Evolutionary conservation across 2,329 filamentous ascomycete genomes (phyloP).

Genomic region (Penicillium griseofulvum): DNA sequence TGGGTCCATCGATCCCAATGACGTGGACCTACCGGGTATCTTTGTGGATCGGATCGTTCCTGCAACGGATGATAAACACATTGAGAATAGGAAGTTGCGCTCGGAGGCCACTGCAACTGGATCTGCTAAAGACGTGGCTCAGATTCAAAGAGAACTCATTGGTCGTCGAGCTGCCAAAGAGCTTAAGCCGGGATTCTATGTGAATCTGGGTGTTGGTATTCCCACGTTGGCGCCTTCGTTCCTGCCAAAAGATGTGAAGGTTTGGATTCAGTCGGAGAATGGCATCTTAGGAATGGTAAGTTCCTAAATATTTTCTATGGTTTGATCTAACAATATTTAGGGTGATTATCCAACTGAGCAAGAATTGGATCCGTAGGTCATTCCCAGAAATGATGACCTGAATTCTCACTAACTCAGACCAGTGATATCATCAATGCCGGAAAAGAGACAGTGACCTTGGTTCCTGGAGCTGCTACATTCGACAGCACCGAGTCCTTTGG

Average conservation of each 20-base stretch:
- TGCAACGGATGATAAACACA: slow-evolving; percentile 66
- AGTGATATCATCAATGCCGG: slow-evolving; percentile 79
- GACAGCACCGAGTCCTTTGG: slow-evolving; percentile 78
- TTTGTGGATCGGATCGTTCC: slow-evolving; percentile 79
- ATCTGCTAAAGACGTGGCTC: slow-evolving; percentile 32
- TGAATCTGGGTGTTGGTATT: slow-evolving; percentile 52
- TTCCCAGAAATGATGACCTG: background rate
- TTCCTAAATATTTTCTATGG: slow-evolving; percentile 13
- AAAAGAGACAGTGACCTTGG: slow-evolving; percentile 80
- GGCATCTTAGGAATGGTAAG: slow-evolving; percentile 71
- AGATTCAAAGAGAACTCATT: slow-evolving; percentile 57
- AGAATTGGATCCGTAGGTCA: slow-evolving; percentile 60
- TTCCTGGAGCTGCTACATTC: slow-evolving; percentile 73
- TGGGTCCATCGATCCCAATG: slow-evolving; percentile 69
- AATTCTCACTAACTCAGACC: background rate
- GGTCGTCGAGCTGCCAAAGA: slow-evolving; percentile 75
- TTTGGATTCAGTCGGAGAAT: slow-evolving; percentile 85
- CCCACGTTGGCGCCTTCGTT: slow-evolving; percentile 81
- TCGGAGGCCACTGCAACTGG: slow-evolving; percentile 41
- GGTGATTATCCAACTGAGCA: slow-evolving; percentile 73
- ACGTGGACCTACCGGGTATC: slow-evolving; percentile 76
- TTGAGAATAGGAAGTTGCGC: slow-evolving; percentile 66
- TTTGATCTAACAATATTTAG: slow-evolving; percentile 17
- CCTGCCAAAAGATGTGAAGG: slow-evolving; percentile 64
- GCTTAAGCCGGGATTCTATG: slow-evolving; percentile 59